Evolutionary conservation across 495 filamentous ascomycete genomes (phyloP).

Genomic region (Aspergillus wentii): DNA sequence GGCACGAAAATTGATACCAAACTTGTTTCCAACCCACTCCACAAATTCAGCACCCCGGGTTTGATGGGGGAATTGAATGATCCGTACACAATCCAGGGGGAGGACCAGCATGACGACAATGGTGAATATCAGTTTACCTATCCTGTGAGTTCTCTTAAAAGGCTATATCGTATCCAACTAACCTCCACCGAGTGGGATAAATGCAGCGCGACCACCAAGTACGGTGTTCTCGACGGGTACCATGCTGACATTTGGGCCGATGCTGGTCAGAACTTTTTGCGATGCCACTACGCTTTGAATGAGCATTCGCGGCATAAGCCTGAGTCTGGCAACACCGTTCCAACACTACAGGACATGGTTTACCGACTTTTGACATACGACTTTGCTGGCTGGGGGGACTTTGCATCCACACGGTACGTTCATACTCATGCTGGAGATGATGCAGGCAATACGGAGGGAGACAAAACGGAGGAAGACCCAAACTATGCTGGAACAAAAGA

Average conservation of each 20-base stretch:
- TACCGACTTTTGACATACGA: constrained; percentile 1
- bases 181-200: constrained; percentile 7
- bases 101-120: background rate
- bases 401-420: constrained; percentile 1
- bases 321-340: too few species aligned
- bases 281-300: constrained; percentile 1
- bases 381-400: background rate
- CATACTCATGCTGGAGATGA: background rate
- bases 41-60: constrained; percentile 2
- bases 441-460: too few species aligned
- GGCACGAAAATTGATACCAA: background rate
- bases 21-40: background rate
- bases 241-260: constrained; percentile 1
- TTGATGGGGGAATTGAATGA: constrained; percentile 1
- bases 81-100: background rate
- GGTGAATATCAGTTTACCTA: background rate
- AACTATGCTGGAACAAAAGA: too few species aligned
- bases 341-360: constrained; percentile 3
- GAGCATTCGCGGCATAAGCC: constrained; percentile 1
- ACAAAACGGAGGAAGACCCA: too few species aligned
- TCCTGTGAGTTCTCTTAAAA: constrained; percentile 1
- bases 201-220: constrained; percentile 4
- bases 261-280: constrained; percentile 3
- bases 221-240: constrained; percentile 3
- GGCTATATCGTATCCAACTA: too few species aligned